Evolutionary conservation across 495 filamentous ascomycete species (phyloP).

Genomic region (Aspergillus baeticus): DNA sequence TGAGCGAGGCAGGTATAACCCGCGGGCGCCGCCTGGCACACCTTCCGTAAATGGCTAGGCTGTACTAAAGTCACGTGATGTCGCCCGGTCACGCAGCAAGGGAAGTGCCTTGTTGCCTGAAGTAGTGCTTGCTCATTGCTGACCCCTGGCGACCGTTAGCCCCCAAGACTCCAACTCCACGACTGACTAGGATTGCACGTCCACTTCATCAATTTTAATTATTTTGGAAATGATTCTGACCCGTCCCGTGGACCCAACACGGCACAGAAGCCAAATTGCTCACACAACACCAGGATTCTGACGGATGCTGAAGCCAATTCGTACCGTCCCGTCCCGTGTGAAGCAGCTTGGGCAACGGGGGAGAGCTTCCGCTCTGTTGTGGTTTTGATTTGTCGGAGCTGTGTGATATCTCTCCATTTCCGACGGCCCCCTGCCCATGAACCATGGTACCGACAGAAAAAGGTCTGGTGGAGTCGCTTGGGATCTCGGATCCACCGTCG

Average conservation of each 20-base stretch:
- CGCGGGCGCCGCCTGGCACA: too few species aligned
- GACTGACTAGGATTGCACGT: too few species aligned
- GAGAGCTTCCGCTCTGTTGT: neutral
- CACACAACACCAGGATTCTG: neutral
- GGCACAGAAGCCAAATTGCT: slow-evolving; percentile 1
- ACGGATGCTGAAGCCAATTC: slow-evolving; percentile 6
- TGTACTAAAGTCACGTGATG: too few species aligned
- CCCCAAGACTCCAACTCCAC: neutral
- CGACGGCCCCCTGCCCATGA: neutral
- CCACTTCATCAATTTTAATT: slow-evolving; percentile 6
- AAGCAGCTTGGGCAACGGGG: neutral
- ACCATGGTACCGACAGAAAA: slow-evolving; percentile 1
- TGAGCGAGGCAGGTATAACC: neutral
- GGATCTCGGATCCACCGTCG: neutral
- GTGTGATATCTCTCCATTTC: slow-evolving; percentile 1
- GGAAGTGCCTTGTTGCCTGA: too few species aligned
- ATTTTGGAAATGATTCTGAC: neutral
- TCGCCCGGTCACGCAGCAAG: too few species aligned
- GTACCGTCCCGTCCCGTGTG: slow-evolving; percentile 10
- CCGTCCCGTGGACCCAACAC: slow-evolving; percentile 7
- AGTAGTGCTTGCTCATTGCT: neutral
- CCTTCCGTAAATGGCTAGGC: too few species aligned
- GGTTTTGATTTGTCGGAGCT: slow-evolving; percentile 5
- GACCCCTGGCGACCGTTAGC: slow-evolving; percentile 8
- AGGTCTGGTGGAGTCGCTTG: neutral